These are phyloP conservation scores for Penicillium macrosclerotiorum DNA, from an alignment of 495 filamentous ascomycete genomes.

Conservation along the genomic window DNA sequence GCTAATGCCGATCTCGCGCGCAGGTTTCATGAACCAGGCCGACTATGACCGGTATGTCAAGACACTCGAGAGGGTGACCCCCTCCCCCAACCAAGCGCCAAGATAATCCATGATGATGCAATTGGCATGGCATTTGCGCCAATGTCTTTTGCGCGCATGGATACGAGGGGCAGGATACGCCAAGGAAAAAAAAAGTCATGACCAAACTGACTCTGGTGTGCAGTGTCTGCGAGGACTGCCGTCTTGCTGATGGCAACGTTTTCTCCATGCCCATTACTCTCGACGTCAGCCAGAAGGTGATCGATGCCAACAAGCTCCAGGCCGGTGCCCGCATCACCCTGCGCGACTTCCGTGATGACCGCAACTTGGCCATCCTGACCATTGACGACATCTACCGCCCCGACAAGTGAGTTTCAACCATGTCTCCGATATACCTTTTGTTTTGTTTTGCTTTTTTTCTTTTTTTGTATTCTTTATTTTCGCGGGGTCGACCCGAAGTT, in stretches of 20 bases:
- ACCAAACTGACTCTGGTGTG: too few relatives aligned
- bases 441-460: too few relatives aligned
- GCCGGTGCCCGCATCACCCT: conserved; percentile 78
- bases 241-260: conserved; percentile 83
- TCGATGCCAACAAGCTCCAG: conserved; percentile 71
- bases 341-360: conserved; percentile 93
- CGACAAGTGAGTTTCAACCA: conserved; percentile 72
- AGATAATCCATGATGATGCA: conserved; percentile 4
- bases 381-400: conserved; percentile 95
- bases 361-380: conserved; percentile 91
- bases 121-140: conserved; percentile 14
- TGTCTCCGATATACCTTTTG: too few relatives aligned
- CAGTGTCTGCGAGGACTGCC: conserved; percentile 83
- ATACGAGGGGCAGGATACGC: too few relatives aligned
- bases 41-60: conserved; percentile 88
- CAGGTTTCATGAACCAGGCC: conserved; percentile 95
- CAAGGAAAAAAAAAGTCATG: too few relatives aligned
- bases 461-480: too few relatives aligned
- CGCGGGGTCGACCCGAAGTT: background rate
- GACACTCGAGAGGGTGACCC: background rate
- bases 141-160: background rate
- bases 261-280: conserved; percentile 98
- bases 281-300: conserved; percentile 70
- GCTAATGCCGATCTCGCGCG: conserved; percentile 29
- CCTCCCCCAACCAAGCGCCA: conserved; percentile 4